These are phyloP conservation scores for Chaetothyriales sp. DNA, from an alignment of 2,329 filamentous ascomycete species.

Conservation along the genomic window DNA sequence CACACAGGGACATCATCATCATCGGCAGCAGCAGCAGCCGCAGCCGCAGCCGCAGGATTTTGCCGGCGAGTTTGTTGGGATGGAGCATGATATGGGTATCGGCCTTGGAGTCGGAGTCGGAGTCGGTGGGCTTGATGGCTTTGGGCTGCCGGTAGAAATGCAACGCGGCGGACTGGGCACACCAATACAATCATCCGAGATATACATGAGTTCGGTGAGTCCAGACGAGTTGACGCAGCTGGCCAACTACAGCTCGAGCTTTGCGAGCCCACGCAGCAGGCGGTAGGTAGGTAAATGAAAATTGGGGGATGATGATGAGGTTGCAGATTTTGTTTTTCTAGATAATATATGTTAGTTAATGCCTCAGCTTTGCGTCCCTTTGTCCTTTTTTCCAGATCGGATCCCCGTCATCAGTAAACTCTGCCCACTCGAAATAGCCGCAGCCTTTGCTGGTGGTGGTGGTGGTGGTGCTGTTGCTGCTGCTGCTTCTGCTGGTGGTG, in stretches of 20 bases:
- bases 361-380: too few species aligned
- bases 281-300: too few species aligned
- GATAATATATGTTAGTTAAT: too few species aligned
- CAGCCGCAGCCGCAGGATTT: not conserved
- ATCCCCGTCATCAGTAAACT: constrained; percentile 73
- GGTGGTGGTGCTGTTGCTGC: too few species aligned
- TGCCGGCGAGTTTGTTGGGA: not conserved
- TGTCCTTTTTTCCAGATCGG: constrained; percentile 33
- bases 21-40: too few species aligned
- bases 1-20: too few species aligned
- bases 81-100: not conserved
- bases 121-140: too few species aligned
- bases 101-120: not conserved
- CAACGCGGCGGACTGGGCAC: not conserved
- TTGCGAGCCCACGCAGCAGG: not conserved
- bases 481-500: too few species aligned
- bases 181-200: not conserved
- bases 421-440: constrained; percentile 69
- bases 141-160: too few species aligned
- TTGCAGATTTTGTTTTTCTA: too few species aligned
- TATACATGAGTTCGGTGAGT: not conserved
- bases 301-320: too few species aligned
- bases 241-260: not conserved
- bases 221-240: not conserved
- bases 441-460: constrained; percentile 38